Conservation (phyloP, 305 asterid species). For the Coffea humblotiana region DNA sequence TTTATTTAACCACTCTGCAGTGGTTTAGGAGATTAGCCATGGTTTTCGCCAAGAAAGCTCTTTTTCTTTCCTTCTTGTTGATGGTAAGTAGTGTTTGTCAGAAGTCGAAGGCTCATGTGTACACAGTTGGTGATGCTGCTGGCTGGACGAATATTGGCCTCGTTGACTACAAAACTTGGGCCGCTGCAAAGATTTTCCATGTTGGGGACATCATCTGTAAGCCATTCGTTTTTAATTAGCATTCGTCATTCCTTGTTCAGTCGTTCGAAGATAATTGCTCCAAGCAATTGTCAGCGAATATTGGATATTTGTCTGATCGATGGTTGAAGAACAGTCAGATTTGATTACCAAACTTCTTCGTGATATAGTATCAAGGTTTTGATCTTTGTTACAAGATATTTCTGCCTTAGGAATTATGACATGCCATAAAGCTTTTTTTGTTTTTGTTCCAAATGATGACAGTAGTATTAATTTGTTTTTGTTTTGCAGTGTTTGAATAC, state of each 20-base stretch:
- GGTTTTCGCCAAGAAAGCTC: background rate
- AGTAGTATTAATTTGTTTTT: background rate
- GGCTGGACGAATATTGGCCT: slow-evolving; percentile 47
- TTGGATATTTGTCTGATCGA: too few relatives aligned
- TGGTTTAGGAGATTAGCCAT: background rate
- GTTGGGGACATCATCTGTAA: slow-evolving; percentile 58
- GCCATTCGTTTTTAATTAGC: background rate
- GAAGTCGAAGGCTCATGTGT: slow-evolving; percentile 23
- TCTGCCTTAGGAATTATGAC: too few relatives aligned
- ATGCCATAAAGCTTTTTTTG: too few relatives aligned
- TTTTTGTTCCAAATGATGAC: too few relatives aligned
- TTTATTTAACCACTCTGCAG: background rate
- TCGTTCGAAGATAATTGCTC: too few relatives aligned
- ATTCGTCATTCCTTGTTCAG: background rate
- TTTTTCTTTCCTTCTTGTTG: background rate
- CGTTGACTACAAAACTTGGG: slow-evolving; percentile 52
- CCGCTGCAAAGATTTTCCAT: slow-evolving; percentile 41
- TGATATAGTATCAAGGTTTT: too few relatives aligned
- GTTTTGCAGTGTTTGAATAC: slow-evolving; percentile 50
- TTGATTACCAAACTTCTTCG: too few relatives aligned
- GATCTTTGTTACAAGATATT: too few relatives aligned
- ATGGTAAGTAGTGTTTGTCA: background rate
- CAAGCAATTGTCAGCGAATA: too few relatives aligned
- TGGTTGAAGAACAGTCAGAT: too few relatives aligned
- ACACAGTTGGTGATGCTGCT: slow-evolving; percentile 48